Evolutionary conservation across 495 filamentous ascomycete species (phyloP).

Genomic region (Aspergillus saccharolyticus): DNA sequence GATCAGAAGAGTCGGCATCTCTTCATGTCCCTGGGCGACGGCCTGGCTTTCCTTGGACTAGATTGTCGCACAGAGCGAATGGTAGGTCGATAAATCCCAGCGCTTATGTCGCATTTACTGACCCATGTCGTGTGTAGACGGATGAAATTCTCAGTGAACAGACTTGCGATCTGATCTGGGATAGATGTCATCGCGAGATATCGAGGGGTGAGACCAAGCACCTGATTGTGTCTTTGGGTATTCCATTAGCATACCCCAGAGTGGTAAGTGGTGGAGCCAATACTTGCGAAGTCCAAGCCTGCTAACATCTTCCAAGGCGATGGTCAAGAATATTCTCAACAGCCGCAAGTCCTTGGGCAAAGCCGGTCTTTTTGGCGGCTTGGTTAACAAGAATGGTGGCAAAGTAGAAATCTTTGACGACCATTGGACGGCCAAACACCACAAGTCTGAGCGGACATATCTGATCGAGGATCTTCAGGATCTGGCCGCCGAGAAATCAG

Average conservation of each 20-base stretch:
- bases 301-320: conserved; percentile 43
- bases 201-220: conserved; percentile 80
- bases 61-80: conserved; percentile 90
- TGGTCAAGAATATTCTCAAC: conserved; percentile 68
- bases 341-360: conserved; percentile 85
- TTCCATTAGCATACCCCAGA: conserved; percentile 91
- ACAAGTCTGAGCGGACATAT: conserved; percentile 82
- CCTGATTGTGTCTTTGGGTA: conserved; percentile 75
- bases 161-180: conserved; percentile 79
- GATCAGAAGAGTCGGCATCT: conserved; percentile 75
- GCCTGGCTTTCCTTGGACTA: conserved; percentile 76
- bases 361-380: conserved; percentile 69
- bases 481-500: conserved; percentile 81
- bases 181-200: conserved; percentile 76
- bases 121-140: conserved; percentile 32
- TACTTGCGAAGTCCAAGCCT: conserved; percentile 7
- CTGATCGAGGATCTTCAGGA: conserved; percentile 87
- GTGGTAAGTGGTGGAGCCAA: conserved; percentile 47
- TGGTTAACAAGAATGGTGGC: conserved; percentile 86
- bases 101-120: conserved; percentile 19
- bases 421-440: conserved; percentile 94
- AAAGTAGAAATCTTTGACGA: conserved; percentile 94
- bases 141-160: conserved; percentile 75
- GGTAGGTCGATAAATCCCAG: conserved; percentile 29
- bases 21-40: conserved; percentile 76